Evolutionary conservation across 192 early-diverging fungal genomes (phyloP).

Genomic region (Backusella parvicylindrica): DNA sequence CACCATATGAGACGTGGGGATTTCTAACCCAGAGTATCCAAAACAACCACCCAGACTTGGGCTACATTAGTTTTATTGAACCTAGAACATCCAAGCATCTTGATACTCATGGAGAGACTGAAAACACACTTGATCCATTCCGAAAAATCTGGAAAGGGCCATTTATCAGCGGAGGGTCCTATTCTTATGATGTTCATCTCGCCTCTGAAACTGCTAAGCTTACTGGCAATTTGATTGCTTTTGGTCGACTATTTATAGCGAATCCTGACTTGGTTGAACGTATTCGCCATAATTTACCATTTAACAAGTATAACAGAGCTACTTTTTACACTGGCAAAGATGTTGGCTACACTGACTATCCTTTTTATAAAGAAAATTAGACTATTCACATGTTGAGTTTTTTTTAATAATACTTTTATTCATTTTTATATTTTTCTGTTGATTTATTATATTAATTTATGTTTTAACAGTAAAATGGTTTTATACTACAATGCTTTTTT

Average conservation of each 20-base stretch:
- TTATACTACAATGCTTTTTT: too few species aligned
- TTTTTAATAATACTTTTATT: too few species aligned
- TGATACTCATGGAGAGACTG: not conserved
- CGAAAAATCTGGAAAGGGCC: slow-evolving; percentile 14
- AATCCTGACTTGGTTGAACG: slow-evolving; percentile 2
- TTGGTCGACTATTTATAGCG: not conserved
- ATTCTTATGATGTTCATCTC: slow-evolving; percentile 2
- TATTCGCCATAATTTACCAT: not conserved
- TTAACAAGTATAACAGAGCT: not conserved
- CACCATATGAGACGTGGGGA: slow-evolving; percentile 21
- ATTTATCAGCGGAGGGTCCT: slow-evolving; percentile 20
- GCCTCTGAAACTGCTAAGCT: slow-evolving; percentile 10
- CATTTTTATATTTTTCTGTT: not conserved
- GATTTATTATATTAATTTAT: too few species aligned
- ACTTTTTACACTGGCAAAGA: not conserved
- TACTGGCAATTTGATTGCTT: not conserved
- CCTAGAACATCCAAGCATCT: slow-evolving; percentile 44
- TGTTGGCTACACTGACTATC: not conserved
- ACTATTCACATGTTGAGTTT: too few species aligned
- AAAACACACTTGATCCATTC: slow-evolving; percentile 14
- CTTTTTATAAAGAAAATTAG: not conserved
- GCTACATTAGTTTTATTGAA: slow-evolving; percentile 32
- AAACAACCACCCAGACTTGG: slow-evolving; percentile 25
- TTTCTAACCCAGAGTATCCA: slow-evolving; percentile 18
- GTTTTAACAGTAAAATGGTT: too few species aligned